Evolutionary conservation across 306 rosid genomes (phyloP), one percentile per base, ranked within the genome.

Genomic region (Quercus alba): DNA sequence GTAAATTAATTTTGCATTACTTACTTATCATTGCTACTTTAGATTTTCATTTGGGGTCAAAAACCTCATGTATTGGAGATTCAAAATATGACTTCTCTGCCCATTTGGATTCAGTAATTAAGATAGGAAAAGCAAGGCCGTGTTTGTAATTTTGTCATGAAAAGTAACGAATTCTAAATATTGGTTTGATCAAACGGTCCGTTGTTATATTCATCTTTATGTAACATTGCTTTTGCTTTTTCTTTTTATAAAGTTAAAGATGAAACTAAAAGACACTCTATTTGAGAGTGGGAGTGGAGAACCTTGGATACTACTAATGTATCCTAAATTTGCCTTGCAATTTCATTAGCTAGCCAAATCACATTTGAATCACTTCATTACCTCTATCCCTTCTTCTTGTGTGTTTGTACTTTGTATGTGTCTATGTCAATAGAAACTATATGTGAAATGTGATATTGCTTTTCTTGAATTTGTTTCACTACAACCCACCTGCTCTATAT

Each of bases 221-320:
- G 77, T 84, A 78, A 86, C 83, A 76, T 76, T 85, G 85, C 88
- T 88, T 89, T 91, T 89, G 84, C 94, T 91, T 88, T 93, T 85
- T 67, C 94, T 89, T 85, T 91, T 77, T 33, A 57, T 85, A 91
- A 93, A 91, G 97, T 85, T 86, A 88, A 89, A 81, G 91, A 82
- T 73, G 87, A 88, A 80, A 72, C 91, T 85, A 86, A 86, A 85
- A 83, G 80, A 83, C 78, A 70, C 78, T 64, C 73, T 72, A 64
- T 74, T 31, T 46, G 46, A 61, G 44, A 19, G 35, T 55, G 59
- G 64, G 46, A 18, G 17, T 68, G 70, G 66, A 77, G 54, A 68
- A 57, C 90, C 78, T 81, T 64, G 86, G 92, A 84, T 85, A 76
- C 88, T 78, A 54, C 56, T 74, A 14, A 49, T 57, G 44, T 64